Conservation (phyloP, 805 yeast species). For the Candida odintsovae region DNA sequence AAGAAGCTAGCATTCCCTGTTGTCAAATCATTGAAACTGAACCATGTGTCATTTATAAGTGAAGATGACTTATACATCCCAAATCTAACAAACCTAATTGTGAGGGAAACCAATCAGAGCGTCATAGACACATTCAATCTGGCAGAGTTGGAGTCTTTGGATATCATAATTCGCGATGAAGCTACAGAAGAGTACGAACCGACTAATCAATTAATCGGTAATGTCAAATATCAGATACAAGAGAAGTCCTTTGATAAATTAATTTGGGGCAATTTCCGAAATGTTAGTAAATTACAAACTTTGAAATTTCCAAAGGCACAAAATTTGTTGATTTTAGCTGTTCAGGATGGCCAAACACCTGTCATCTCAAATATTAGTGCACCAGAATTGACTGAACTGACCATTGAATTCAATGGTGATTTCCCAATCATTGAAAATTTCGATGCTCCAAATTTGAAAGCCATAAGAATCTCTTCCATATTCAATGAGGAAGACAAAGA, state of each 20-base stretch:
- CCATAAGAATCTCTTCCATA: slow-evolving; percentile 2
- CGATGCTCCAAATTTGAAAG: slow-evolving; percentile 3
- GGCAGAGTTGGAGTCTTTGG: slow-evolving; percentile 1
- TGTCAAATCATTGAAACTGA: not conserved
- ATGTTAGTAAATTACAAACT: not conserved
- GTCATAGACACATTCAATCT: not conserved
- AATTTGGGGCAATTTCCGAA: slow-evolving; percentile 8
- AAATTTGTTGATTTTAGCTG: slow-evolving; percentile 5
- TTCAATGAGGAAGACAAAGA: not conserved
- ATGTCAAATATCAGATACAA: not conserved
- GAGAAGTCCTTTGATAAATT: not conserved
- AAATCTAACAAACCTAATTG: not conserved
- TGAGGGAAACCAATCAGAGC: not conserved
- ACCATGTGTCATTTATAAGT: not conserved
- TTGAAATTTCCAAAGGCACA: slow-evolving; percentile 3
- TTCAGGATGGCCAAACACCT: not conserved
- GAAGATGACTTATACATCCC: not conserved
- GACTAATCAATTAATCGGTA: slow-evolving; percentile 2
- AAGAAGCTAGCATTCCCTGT: slow-evolving; percentile 1
- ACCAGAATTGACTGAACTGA: slow-evolving; percentile 5
- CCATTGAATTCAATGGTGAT: slow-evolving; percentile 5
- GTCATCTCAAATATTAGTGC: slow-evolving; percentile 1
- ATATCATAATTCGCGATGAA: slow-evolving; percentile 1
- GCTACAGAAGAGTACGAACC: not conserved
- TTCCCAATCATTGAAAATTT: slow-evolving; percentile 2